Percentiles rank a stretch among this genome's conserved stretches.
Evolutionary conservation across 768 basidiomycete species (phyloP).

Genomic region (Phlebiopsis flavidoalba): DNA sequence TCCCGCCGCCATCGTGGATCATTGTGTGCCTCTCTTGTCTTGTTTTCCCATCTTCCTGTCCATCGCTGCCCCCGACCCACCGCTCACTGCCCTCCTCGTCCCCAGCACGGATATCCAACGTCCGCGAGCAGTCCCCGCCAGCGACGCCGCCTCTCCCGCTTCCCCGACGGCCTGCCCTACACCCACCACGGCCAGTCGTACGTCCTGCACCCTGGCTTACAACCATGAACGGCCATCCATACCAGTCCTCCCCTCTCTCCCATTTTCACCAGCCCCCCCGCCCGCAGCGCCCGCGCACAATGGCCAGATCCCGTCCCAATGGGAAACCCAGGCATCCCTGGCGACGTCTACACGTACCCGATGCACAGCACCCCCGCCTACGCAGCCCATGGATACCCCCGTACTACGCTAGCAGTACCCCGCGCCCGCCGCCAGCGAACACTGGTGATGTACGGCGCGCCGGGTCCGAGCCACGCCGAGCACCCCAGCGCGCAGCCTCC

Average conservation of each 20-base stretch:
- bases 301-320: constrained; percentile 30
- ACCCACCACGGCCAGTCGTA: constrained; percentile 38
- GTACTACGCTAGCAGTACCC: constrained; percentile 48
- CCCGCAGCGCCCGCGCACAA: constrained; percentile 30
- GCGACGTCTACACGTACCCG: constrained; percentile 48
- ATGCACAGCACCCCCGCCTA: constrained; percentile 44
- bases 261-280: constrained; percentile 32
- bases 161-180: constrained; percentile 42
- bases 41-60: constrained; percentile 3
- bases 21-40: constrained; percentile 10
- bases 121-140: constrained; percentile 25
- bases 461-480: constrained; percentile 32
- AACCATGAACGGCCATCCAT: constrained; percentile 53
- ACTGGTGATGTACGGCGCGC: constrained; percentile 62
- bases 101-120: constrained; percentile 26
- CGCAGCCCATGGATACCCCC: constrained; percentile 43
- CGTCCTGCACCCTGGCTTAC: constrained; percentile 71
- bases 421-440: constrained; percentile 18
- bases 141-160: constrained; percentile 31
- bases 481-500: constrained; percentile 26
- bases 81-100: constrained; percentile 13
- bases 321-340: constrained; percentile 33
- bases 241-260: constrained; percentile 35
- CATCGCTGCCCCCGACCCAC: constrained; percentile 1
- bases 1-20: constrained; percentile 8